These are phyloP conservation scores for Penicillium malachiteum DNA, from an alignment of 495 filamentous ascomycete species.

Conservation along the genomic window DNA sequence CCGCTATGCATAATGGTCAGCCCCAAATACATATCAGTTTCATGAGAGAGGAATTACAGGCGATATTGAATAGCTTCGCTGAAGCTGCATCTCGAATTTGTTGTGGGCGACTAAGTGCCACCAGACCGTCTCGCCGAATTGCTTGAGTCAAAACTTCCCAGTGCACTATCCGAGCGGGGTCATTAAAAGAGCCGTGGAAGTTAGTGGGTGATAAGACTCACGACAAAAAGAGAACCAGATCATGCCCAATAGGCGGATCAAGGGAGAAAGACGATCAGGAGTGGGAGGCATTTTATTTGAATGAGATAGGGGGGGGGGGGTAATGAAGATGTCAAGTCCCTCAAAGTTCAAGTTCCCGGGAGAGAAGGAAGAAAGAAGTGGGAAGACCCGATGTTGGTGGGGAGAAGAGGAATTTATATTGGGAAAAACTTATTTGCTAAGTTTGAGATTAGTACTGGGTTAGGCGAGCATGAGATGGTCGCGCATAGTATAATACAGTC, in stretches of 20 bases:
- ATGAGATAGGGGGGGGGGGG: too few species aligned
- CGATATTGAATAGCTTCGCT: slow-evolving; percentile 20
- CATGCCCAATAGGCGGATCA: slow-evolving; percentile 16
- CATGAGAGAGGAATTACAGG: slow-evolving; percentile 10
- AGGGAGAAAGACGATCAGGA: slow-evolving; percentile 13
- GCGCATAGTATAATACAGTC: too few species aligned
- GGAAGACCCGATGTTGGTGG: too few species aligned
- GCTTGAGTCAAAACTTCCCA: slow-evolving; percentile 21
- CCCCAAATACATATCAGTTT: not conserved
- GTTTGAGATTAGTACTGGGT: too few species aligned
- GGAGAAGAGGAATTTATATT: too few species aligned
- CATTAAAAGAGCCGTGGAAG: not conserved
- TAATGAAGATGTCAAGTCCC: too few species aligned
- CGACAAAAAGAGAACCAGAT: slow-evolving; percentile 24
- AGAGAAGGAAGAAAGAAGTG: too few species aligned
- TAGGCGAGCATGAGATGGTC: too few species aligned
- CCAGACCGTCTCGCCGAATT: slow-evolving; percentile 19
- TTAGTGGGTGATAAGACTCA: slow-evolving; percentile 8
- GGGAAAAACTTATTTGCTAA: too few species aligned
- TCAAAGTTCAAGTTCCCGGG: too few species aligned
- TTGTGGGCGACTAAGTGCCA: slow-evolving; percentile 10
- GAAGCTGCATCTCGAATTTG: slow-evolving; percentile 22
- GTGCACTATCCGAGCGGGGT: slow-evolving; percentile 15
- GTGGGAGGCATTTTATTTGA: slow-evolving; percentile 3
- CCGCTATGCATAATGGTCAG: slow-evolving; percentile 14